Percentiles rank a stretch among this genome's conserved stretches.
Evolutionary conservation across 208 protist genomes (phyloP).

Genomic region (Balamuthia mandrillaris): DNA sequence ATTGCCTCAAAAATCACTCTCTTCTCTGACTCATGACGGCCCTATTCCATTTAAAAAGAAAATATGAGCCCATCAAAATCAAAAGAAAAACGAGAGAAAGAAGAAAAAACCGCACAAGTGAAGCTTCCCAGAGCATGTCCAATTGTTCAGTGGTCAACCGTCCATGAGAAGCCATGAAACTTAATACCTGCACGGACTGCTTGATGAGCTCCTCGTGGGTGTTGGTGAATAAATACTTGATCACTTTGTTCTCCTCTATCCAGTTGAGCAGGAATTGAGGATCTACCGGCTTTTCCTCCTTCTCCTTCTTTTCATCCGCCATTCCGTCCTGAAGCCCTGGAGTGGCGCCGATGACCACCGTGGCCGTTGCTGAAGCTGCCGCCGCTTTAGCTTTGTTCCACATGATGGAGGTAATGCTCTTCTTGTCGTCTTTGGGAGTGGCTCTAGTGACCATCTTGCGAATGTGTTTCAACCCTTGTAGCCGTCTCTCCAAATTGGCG

Average conservation of each 20-base stretch:
- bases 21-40: slow-evolving; percentile 37
- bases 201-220: slow-evolving; percentile 35
- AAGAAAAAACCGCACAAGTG: not conserved
- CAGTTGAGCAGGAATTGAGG: slow-evolving; percentile 13
- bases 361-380: not conserved
- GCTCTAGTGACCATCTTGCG: slow-evolving; percentile 29
- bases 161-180: not conserved
- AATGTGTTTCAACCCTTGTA: slow-evolving; percentile 34
- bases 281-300: slow-evolving; percentile 30
- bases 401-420: slow-evolving; percentile 8
- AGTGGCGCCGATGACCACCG: not conserved
- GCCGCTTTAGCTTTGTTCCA: slow-evolving; percentile 43
- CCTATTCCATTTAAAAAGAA: not conserved
- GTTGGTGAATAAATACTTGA: slow-evolving; percentile 37
- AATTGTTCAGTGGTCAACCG: not conserved
- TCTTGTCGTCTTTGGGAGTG: slow-evolving; percentile 40
- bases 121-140: slow-evolving; percentile 44
- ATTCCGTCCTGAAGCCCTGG: not conserved
- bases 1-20: slow-evolving; percentile 36
- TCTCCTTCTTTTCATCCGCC: not conserved
- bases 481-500: slow-evolving; percentile 1
- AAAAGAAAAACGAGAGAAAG: not conserved
- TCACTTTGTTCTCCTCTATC: slow-evolving; percentile 28
- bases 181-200: not conserved
- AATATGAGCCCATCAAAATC: not conserved